These are phyloP conservation scores for Ustilago loliicola DNA, from an alignment of 1,284 basidiomycete genomes.

Conservation along the genomic window DNA sequence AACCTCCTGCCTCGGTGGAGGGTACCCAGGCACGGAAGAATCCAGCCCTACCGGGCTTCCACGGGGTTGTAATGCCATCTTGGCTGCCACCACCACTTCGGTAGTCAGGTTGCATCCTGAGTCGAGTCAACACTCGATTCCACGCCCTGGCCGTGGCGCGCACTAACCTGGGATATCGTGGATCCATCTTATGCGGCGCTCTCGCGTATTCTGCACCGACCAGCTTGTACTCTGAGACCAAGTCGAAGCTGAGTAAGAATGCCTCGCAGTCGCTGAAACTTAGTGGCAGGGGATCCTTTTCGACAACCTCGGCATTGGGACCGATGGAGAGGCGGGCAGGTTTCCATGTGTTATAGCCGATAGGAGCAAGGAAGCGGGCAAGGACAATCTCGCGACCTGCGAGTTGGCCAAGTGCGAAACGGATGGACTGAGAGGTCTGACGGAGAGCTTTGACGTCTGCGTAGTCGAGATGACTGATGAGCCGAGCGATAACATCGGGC, in stretches of 20 bases:
- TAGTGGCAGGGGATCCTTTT: constrained; percentile 61
- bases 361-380: constrained; percentile 57
- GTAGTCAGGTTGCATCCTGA: constrained; percentile 66
- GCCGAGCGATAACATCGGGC: constrained; percentile 51
- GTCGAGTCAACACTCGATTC: constrained; percentile 69
- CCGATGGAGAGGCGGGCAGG: constrained; percentile 16
- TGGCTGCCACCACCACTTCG: neutral
- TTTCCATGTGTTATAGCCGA: constrained; percentile 63
- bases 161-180: constrained; percentile 64
- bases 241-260: constrained; percentile 61
- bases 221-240: constrained; percentile 57
- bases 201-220: constrained; percentile 58
- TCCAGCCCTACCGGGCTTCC: constrained; percentile 69
- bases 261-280: constrained; percentile 64
- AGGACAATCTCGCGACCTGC: constrained; percentile 60
- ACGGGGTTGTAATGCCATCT: constrained; percentile 42
- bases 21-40: constrained; percentile 71
- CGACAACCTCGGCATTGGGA: constrained; percentile 5
- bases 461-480: constrained; percentile 61
- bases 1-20: constrained; percentile 47
- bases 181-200: constrained; percentile 62
- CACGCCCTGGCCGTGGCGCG: constrained; percentile 70
- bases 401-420: constrained; percentile 47
- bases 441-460: constrained; percentile 63
- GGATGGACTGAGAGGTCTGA: constrained; percentile 58